phyloP scores from a whole-genome alignment of 768 basidiomycete species.

The Coprinopsis cinerea region DNA sequence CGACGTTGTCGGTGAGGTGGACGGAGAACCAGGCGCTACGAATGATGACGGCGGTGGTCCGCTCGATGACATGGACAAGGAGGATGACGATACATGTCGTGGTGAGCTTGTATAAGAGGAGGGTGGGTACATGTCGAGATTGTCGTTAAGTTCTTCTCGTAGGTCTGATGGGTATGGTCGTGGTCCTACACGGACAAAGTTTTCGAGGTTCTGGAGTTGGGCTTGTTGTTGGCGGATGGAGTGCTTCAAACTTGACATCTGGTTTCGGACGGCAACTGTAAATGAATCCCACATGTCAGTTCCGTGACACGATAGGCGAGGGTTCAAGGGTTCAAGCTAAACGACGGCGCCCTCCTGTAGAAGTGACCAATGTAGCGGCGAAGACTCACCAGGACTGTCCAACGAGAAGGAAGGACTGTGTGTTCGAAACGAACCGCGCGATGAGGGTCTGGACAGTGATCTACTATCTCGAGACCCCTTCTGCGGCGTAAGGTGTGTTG shows the following conservation, averaged over 20 bases:
- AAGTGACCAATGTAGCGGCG: too few relatives aligned
- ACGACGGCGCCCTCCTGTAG: too few relatives aligned
- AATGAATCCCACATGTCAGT: too few relatives aligned
- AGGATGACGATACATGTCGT: constrained; percentile 9
- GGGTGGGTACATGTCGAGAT: constrained; percentile 30
- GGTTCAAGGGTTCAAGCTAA: constrained; percentile 17
- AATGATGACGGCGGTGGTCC: constrained; percentile 28
- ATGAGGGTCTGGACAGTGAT: constrained; percentile 37
- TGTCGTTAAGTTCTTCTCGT: constrained; percentile 23
- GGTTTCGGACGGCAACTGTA: constrained; percentile 68
- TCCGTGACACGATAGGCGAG: too few relatives aligned
- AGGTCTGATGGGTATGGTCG: constrained; percentile 43
- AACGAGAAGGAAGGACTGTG: constrained; percentile 51
- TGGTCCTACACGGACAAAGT: constrained; percentile 58
- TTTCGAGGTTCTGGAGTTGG: constrained; percentile 66
- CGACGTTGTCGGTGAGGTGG: constrained; percentile 17
- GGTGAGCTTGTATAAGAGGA: constrained; percentile 22
- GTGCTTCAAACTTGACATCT: constrained; percentile 78
- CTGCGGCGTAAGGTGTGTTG: constrained; percentile 24
- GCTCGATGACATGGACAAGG: constrained; percentile 15
- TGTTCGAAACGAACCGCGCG: constrained; percentile 37
- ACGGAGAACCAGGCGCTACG: constrained; percentile 17
- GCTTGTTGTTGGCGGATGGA: constrained; percentile 82
- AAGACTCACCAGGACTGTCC: constrained; percentile 61
- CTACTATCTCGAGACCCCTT: constrained; percentile 29